Base-by-base conservation (phyloP, 768 basidiomycete species). In the Phlegmacium glaucopus region DNA sequence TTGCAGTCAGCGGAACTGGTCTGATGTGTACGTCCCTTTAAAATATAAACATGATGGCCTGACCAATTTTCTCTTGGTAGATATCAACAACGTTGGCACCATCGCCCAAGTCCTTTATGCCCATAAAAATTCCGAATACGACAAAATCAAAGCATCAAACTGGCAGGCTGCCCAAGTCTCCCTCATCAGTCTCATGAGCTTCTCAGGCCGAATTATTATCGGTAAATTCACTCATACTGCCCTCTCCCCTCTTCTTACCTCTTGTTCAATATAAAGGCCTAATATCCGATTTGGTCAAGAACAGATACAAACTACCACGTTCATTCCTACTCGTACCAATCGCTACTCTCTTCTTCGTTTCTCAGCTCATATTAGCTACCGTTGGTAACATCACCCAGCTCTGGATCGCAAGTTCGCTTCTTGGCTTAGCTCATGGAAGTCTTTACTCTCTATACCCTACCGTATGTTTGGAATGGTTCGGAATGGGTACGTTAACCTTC, bases 101-200 rank as follows among this genome's bases (percentile, higher is more conserved):
- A 85, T 90, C 49, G 75, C 90, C 0, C 80, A 87, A 57, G 85
- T 66, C 16, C 54, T 71, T 12, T 85, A 81, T 53, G 77, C 82
- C 3, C 72, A 83, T 45, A 77, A 76, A 7, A 75, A 82, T 39
- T 65, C 77, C 0, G 58, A 71, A 2, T 92, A 87, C 58, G 82
- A 91, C 55, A 78, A 80, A n/a, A 60, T 76, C 0, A 77, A 79
- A 52, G 83, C 88, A 0, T 74, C 83, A 1, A 75, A 77, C 44
- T 87, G 83, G 80, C 94, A 96, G 69, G 82, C 89, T 0, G 72
- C 79, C 4, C 92, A 96, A 58, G 94, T 96, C 1, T 90, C 91
- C 0, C 73, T 79, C 5, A 75, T 94, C 53, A 91, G 88, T 57
- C 48, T 94, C 22, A 85, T 82, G 66, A 96, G 91, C 60, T 95